phyloP scores from a whole-genome alignment of 345 rosid species.

The Rhodomyrtus tomentosa region DNA sequence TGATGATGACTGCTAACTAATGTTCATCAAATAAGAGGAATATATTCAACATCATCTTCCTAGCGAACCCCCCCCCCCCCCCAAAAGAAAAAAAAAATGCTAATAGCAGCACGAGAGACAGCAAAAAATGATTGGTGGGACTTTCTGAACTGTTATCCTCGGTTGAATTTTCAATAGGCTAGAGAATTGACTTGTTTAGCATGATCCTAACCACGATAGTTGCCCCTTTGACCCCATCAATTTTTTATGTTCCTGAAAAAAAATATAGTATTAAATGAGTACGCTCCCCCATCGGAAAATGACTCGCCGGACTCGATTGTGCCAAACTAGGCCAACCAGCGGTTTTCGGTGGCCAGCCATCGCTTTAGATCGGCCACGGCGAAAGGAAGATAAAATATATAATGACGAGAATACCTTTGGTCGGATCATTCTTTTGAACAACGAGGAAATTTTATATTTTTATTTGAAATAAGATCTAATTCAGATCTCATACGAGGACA shows the following conservation, averaged over 20 bases:
- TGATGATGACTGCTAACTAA: background rate
- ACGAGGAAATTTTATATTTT: fast-evolving
- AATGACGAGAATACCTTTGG: no score
- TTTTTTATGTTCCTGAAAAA: background rate
- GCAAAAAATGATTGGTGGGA: background rate
- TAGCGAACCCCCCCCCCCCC: no score
- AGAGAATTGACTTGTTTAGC: background rate
- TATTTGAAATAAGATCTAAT: no score
- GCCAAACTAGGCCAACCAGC: no score
- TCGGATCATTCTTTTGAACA: no score
- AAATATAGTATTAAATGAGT: background rate
- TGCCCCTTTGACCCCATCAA: background rate
- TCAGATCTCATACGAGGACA: no score
- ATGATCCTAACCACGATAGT: background rate
- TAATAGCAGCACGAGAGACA: background rate
- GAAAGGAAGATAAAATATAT: no score
- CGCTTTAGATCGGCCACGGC: no score
- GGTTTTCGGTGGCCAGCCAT: no score
- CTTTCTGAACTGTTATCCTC: background rate
- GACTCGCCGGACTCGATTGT: no score
- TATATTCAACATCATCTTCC: background rate
- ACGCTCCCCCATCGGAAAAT: background rate
- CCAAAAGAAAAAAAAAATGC: background rate
- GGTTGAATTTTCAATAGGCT: background rate
- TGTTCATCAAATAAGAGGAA: background rate